Base-by-base conservation (phyloP, 371 early-diverging fungal species). In the Mortierella sp. region DNA sequence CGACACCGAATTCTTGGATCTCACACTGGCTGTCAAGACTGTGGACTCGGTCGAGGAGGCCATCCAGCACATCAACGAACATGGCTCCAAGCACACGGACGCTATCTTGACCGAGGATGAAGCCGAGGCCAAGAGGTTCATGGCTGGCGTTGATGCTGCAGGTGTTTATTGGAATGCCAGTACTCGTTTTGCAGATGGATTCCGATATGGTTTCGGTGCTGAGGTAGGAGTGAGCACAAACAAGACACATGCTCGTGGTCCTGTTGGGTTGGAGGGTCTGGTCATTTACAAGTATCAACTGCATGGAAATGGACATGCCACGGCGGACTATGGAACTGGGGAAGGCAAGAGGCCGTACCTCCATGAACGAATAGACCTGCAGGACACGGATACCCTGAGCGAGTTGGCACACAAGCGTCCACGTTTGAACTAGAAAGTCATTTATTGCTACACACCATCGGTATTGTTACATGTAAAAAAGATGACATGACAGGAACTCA, bases 161-260 rank as follows among this genome's bases (percentile, higher is more conserved):
- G 97, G 97, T 19, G 96, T 95, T 41, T 98, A 92, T 81, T 96
- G 95, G 95, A 98, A 98, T 73, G 96, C 96, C 2, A 90, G 91
- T 66, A 96, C 97, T 19, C 86, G 98, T 23, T 97, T 98, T 81
- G 96, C 98, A 26, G 98, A 98, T 80, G 98, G 98, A 5, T 98
- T 97, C 90, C 87, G 98, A 48, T 98, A 96, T 80, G 97, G 97
- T 8, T 97, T 97, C 81, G 97, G 98, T 38, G 94, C 97, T 1
- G 98, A 97, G 83, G 94, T 98, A 49, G 98, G 98, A 38, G 96
- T 93, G 70, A 93, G 93, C 65, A 98, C 98, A 41, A 98, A 96
- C 88, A 97, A 97, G 85, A 97, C 96, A 0, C 98, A 98, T 80
- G 97, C 97, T 12, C 89, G 98, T 61, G 98, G 98, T 1, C 98